Evolutionary conservation across 176 grass and related monocot genomes (phyloP), one percentile per base, ranked within the genome.

Genomic region (Eragrostis curvula): DNA sequence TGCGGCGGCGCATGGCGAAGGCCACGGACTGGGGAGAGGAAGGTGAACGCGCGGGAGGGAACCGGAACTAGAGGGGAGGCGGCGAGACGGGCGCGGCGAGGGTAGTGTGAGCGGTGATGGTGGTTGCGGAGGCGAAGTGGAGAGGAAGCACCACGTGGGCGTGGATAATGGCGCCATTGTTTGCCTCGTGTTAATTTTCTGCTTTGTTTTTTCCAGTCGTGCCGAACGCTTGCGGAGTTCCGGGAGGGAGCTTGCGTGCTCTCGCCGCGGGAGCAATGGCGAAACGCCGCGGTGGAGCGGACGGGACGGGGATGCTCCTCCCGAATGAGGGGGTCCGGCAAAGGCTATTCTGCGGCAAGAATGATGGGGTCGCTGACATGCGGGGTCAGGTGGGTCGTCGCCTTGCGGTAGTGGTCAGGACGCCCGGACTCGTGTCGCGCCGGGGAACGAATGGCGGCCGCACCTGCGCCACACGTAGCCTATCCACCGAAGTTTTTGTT

Each of bases 1-100:
- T 58, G 53, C 63, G 66, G 17, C 65, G 64, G 51, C 81, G 87
- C 90, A 84, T 90, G 47, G 59, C 29, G 46, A 74, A 56, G 66
- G 46, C 18, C 80, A 18, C 46, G 40, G 57, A 28, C 28, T 24
- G 63, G 21, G 77, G 32, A 21, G 5, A 9, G 55, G 81, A 11
- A 61, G 23, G 24, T 11, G 23, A 11, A 61, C 24, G 58, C 58
- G 24, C 58, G 58, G 24, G 23, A 61, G 6, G 58, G 58, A 61
- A 14, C 58, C 12, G 10, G 24, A 4, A 11, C 0, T 48, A 47
- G 63, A 7, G 20, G 77, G 63, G 64, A 56, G 32, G 27, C 55
- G 25, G 71, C 15, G 29, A 40, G 74, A 28, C 3, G 64, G 49
- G 65, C 28, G 83, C 53, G 12, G 84, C 18, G 24, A 47, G 3